Percentiles rank a stretch among this genome's conserved stretches.
These are phyloP conservation scores for Dissophora globulifera DNA, from an alignment of 192 early-diverging fungal genomes.

Conservation along the genomic window DNA sequence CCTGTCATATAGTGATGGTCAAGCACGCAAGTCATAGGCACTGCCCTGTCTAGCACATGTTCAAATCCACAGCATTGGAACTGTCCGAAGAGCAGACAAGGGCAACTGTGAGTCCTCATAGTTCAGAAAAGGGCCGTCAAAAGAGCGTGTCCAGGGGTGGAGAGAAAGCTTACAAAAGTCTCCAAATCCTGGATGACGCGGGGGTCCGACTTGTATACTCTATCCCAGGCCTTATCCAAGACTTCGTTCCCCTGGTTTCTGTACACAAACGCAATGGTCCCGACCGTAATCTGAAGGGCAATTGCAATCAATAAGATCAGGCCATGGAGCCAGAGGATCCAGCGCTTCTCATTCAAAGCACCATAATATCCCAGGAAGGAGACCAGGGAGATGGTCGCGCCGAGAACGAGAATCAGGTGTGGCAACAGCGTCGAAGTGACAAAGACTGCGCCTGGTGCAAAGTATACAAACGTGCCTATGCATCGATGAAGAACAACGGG, in stretches of 20 bases:
- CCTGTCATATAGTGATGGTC: conserved; percentile 32
- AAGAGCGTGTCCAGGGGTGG: no score
- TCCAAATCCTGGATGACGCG: conserved; percentile 50
- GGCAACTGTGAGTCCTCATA: no score
- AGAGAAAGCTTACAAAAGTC: conserved; percentile 51
- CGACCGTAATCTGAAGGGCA: conserved; percentile 50
- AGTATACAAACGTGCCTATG: conserved; percentile 48
- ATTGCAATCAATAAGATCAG: conserved; percentile 36
- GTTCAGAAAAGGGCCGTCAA: no score
- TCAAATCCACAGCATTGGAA: conserved; percentile 57
- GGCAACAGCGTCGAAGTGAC: conserved; percentile 43
- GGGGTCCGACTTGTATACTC: conserved; percentile 42
- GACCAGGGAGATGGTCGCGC: conserved; percentile 44
- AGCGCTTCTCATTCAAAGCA: conserved; percentile 50
- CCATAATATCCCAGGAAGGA: conserved; percentile 52
- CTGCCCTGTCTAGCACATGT: conserved; percentile 44
- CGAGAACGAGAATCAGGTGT: conserved; percentile 35
- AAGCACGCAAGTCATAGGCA: conserved; percentile 38
- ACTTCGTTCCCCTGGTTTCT: conserved; percentile 44
- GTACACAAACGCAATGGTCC: conserved; percentile 45
- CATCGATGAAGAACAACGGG: no score
- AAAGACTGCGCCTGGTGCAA: conserved; percentile 43
- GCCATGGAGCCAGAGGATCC: conserved; percentile 44
- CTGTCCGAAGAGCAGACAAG: no score
- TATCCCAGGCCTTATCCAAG: conserved; percentile 45